Evolutionary conservation across 1,139 yeast species (phyloP).

Genomic region (Magnusiomyces suaveolens): DNA sequence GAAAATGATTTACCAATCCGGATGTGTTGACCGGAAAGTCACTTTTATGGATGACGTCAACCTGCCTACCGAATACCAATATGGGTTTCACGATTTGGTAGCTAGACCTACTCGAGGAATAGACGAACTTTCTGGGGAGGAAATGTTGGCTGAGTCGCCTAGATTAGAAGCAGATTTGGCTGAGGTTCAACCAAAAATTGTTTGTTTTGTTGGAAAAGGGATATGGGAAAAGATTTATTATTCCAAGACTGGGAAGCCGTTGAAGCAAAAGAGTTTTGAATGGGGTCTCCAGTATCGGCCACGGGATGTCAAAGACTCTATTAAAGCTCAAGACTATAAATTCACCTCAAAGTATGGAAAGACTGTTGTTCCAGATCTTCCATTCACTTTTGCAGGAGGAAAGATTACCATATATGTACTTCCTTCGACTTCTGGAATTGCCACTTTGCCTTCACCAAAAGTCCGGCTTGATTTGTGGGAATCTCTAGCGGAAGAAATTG

Average conservation of each 20-base stretch:
- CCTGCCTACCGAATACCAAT: constrained; percentile 37
- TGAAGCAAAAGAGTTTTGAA: constrained; percentile 25
- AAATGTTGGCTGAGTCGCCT: constrained; percentile 50
- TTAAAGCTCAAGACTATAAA: background rate
- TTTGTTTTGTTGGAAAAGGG: constrained; percentile 65
- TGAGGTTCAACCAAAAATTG: constrained; percentile 33
- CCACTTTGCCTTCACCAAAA: constrained; percentile 41
- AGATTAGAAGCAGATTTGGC: constrained; percentile 42
- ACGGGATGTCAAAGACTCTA: background rate
- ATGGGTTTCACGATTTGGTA: constrained; percentile 69
- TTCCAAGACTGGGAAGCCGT: constrained; percentile 26
- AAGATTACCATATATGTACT: constrained; percentile 42
- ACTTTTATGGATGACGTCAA: constrained; percentile 37
- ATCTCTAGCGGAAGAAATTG: constrained; percentile 24
- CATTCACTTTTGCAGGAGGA: constrained; percentile 20
- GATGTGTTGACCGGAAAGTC: constrained; percentile 34
- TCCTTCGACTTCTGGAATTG: constrained; percentile 74
- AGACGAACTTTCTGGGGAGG: constrained; percentile 43
- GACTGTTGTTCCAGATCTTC: background rate
- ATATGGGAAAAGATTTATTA: constrained; percentile 59
- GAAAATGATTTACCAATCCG: constrained; percentile 51
- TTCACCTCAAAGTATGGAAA: constrained; percentile 8
- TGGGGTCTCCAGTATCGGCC: constrained; percentile 46
- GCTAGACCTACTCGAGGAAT: constrained; percentile 55
- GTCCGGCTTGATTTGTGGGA: constrained; percentile 46